phyloP scores from a whole-genome alignment of 1,284 basidiomycete genomes.

The Xerocomus amazonicus region DNA sequence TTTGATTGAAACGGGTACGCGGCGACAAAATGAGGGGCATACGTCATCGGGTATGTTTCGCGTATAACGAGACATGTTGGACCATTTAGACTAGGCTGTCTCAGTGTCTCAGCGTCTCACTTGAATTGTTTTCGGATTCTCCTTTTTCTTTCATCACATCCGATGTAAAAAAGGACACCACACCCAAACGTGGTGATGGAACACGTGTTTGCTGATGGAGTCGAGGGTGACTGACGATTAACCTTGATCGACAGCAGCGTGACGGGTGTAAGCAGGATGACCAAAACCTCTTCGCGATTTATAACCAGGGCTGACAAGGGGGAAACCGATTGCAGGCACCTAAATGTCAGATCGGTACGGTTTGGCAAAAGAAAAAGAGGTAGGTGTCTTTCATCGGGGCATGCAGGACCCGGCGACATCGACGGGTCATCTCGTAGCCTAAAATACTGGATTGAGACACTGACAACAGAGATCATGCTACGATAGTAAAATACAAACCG shows the following conservation, averaged over 20 bases:
- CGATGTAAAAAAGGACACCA: neutral
- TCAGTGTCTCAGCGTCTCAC: neutral
- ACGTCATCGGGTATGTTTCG: neutral
- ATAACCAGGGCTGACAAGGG: neutral
- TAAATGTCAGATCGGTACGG: no score
- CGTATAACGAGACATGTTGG: neutral
- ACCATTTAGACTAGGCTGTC: neutral
- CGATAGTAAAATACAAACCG: no score
- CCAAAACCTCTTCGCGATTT: neutral
- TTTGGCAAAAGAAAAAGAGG: no score
- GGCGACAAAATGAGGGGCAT: neutral
- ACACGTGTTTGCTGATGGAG: neutral
- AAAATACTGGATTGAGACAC: no score
- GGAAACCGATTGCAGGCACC: no score
- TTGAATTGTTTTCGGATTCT: no score
- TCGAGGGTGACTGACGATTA: neutral
- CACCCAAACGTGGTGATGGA: slow-evolving; percentile 1
- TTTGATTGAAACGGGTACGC: neutral
- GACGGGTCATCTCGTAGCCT: no score
- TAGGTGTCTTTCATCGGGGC: no score
- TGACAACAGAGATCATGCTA: no score
- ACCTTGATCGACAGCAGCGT: slow-evolving; percentile 1
- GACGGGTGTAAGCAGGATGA: neutral
- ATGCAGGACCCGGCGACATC: no score
- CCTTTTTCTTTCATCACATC: neutral